Evolutionary conservation across 148 eudicot species (phyloP), one percentile per base, ranked within the genome.

Genomic region (Polygonum maritimum): DNA sequence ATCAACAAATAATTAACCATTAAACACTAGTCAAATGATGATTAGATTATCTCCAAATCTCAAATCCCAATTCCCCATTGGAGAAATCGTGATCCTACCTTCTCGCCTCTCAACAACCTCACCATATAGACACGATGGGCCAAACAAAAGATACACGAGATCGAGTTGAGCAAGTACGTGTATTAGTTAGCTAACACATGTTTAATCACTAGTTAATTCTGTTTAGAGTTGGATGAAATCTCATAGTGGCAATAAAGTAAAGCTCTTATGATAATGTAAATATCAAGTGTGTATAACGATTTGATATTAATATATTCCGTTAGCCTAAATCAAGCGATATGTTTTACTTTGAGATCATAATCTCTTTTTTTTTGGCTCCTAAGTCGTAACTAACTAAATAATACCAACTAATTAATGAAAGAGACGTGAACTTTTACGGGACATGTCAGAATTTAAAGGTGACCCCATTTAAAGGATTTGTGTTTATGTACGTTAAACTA

Each of bases 121-220:
- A 26, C 31, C 31, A 4, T 67, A 67, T 67, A 67, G n/a, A 60
- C 36, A 60, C 38, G 36, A 60, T 26, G 69, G 35, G 36, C 69
- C 69, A 60, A 60, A 51, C 4, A 31, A 60, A 60, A 67, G 71
- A 67, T 67, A 36, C 71, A 67, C 11, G 44, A 67, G 16, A 14
- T 67, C 71, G 15, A 63, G 39, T 13, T 13, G 4, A 62, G 69
- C 33, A 33, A 36, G 41, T 67, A 67, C 71, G 71, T 67, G 44
- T 67, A 67, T 35, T 35, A 67, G 44, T 67, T 67, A 67, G 44
- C 71, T 15, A 36, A 36, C 71, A 67, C 71, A 67, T 65, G 71
- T 65, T 3, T 4, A 21, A 35, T 13, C 38, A 31, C 18, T 65
- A 33, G 71, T 65, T 65, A 65, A 36, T 65, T 35, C 5, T 65